Conservation (phyloP, 2,329 filamentous ascomycete genomes). For the Alternaria brassicae region DNA sequence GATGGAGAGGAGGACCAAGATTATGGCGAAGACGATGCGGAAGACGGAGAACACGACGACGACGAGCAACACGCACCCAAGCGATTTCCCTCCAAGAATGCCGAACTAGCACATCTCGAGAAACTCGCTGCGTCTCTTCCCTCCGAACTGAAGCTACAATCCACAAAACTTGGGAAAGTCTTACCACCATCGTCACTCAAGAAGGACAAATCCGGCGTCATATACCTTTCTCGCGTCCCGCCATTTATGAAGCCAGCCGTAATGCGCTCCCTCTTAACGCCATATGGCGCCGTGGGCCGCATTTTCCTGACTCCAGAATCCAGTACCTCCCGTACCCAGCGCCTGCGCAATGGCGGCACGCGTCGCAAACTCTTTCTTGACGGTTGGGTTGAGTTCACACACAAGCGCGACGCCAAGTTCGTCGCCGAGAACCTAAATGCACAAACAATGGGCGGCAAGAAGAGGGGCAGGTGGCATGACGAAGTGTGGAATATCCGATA, state of each 20-base stretch:
- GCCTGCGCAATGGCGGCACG: slow-evolving; percentile 77
- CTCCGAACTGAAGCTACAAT: slow-evolving; percentile 47
- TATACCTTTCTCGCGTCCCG: slow-evolving; percentile 83
- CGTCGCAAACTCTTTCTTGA: slow-evolving; percentile 83
- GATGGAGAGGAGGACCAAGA: slow-evolving; percentile 29
- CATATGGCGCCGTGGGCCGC: slow-evolving; percentile 77
- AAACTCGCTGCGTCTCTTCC: slow-evolving; percentile 40
- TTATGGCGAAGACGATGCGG: slow-evolving; percentile 32
- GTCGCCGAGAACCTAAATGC: slow-evolving; percentile 79
- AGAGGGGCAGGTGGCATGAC: slow-evolving; percentile 81
- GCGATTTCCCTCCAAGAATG: slow-evolving; percentile 37
- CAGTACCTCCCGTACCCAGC: slow-evolving; percentile 67
- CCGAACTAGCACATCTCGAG: slow-evolving; percentile 43
- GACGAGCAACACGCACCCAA: slow-evolving; percentile 30
- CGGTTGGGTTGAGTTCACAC: slow-evolving; percentile 84
- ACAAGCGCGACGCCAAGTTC: slow-evolving; percentile 78
- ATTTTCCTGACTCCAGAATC: slow-evolving; percentile 83
- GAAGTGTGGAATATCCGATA: slow-evolving; percentile 88
- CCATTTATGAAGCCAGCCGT: slow-evolving; percentile 89
- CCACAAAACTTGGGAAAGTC: slow-evolving; percentile 31
- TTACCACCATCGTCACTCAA: slow-evolving; percentile 56
- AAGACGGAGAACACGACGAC: slow-evolving; percentile 31
- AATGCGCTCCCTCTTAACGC: slow-evolving; percentile 74
- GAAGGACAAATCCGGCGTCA: slow-evolving; percentile 78
- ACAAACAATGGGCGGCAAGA: slow-evolving; percentile 81